Base-by-base conservation (phyloP, 345 rosid species). In the Excoecaria agallocha region DNA sequence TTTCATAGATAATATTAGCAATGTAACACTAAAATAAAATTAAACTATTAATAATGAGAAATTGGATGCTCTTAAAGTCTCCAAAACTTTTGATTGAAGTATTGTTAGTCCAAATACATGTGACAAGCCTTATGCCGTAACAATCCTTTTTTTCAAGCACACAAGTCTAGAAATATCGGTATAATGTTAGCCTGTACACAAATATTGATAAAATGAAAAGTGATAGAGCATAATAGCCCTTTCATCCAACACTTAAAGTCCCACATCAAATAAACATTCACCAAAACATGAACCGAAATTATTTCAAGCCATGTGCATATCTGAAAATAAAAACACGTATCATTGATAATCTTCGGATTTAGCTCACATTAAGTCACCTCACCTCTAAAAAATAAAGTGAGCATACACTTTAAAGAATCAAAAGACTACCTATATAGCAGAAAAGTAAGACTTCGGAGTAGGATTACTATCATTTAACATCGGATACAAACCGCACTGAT, bases 401-500 rank as follows among this genome's bases (percentile, higher is more conserved):
- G 30, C 30, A 30, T 30, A 30, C n/a, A n/a, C n/a, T n/a, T n/a
- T n/a, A n/a, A n/a, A n/a, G n/a, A n/a, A n/a, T n/a, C n/a, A n/a
- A n/a, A n/a, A n/a, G n/a, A n/a, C n/a, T n/a, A n/a, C n/a, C n/a
- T n/a, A n/a, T n/a, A n/a, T n/a, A n/a, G n/a, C 4, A 38, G 5
- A 4, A 39, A 39, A 24, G 7, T 38, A 63, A 15, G 12, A 63
- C 20, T 38, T 41, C 10, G 37, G 20, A 22, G 22, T 12, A 41
- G 13, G 52, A 56, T 9, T n/a, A 71, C 19, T 35, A 30, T 20
- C 45, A 62, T 35, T 16, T 62, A 62, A n/a, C 45, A 30, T 4
- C 10, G 12, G 58, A 35, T 13, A 61, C 79, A 16, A 81, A 94
- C 97, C 98, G 81, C 85, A 50, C 79, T 84, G 80, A 95, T 95